phyloP scores from a whole-genome alignment of 495 filamentous ascomycete species.

The Aspergillus funiculosus region DNA sequence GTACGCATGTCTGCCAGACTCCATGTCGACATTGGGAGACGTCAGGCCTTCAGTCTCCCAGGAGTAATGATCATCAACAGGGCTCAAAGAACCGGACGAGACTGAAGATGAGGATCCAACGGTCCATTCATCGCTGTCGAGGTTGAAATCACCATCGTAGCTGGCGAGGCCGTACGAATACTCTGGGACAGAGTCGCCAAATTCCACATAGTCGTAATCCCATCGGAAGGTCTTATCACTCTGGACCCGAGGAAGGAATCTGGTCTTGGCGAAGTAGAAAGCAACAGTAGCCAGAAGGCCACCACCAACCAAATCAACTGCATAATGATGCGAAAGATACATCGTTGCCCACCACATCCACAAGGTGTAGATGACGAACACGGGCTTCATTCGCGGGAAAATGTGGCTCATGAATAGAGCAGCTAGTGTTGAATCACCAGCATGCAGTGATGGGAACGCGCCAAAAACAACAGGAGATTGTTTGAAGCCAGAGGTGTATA shows the following conservation, averaged over 20 bases:
- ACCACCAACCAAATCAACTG: constrained; percentile 84
- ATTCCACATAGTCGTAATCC: constrained; percentile 92
- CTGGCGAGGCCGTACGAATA: constrained; percentile 53
- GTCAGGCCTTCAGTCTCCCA: constrained; percentile 61
- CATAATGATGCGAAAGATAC: constrained; percentile 95
- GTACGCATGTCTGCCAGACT: constrained; percentile 39
- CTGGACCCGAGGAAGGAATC: constrained; percentile 77
- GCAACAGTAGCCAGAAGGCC: constrained; percentile 70
- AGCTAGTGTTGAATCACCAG: constrained; percentile 78
- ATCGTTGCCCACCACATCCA: constrained; percentile 99
- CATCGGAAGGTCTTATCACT: constrained; percentile 79
- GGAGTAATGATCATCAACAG: constrained; percentile 54
- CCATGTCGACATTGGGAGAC: constrained; percentile 45
- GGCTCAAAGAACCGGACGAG: constrained; percentile 57
- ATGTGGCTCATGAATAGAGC: constrained; percentile 88
- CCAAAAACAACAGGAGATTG: constrained; percentile 90
- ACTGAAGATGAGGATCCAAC: constrained; percentile 66
- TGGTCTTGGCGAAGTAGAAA: constrained; percentile 73
- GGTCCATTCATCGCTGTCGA: constrained; percentile 68
- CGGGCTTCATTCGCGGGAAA: constrained; percentile 69
- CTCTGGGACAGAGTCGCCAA: constrained; percentile 54
- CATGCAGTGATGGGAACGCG: constrained; percentile 87
- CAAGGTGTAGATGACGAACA: constrained; percentile 73
- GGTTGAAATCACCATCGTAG: constrained; percentile 50
- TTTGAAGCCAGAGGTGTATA: constrained; percentile 86